These are phyloP conservation scores for Beauveria bassiana DNA, from an alignment of 2,329 filamentous ascomycete genomes.

Conservation along the genomic window DNA sequence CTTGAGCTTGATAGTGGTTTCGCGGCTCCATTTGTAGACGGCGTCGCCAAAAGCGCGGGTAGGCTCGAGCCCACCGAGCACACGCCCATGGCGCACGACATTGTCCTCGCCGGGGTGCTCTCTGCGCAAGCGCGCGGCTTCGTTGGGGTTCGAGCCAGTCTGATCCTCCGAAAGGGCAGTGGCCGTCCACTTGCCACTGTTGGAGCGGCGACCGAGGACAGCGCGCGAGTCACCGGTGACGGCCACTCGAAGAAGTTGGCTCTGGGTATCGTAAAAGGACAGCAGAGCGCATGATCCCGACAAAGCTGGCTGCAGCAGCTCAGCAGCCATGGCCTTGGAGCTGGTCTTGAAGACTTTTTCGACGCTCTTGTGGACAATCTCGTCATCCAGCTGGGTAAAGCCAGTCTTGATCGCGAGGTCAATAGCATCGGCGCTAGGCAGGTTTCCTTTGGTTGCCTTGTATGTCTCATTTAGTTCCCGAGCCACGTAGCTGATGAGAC, in stretches of 20 bases:
- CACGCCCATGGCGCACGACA: slow-evolving; percentile 81
- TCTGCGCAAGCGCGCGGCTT: slow-evolving; percentile 72
- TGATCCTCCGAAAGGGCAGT: slow-evolving; percentile 87
- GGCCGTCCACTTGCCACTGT: slow-evolving; percentile 84
- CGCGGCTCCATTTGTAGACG: slow-evolving; percentile 89
- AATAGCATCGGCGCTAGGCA: slow-evolving; percentile 71
- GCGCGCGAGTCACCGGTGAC: slow-evolving; percentile 96
- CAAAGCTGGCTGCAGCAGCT: slow-evolving; percentile 83
- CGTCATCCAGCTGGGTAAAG: slow-evolving; percentile 81
- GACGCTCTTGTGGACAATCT: slow-evolving; percentile 90
- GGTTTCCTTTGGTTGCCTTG: slow-evolving; percentile 56
- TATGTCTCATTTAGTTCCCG: slow-evolving; percentile 90
- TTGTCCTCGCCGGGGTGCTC: slow-evolving; percentile 85
- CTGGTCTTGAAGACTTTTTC: slow-evolving; percentile 84
- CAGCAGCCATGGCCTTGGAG: slow-evolving; percentile 83
- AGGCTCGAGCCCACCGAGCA: slow-evolving; percentile 86
- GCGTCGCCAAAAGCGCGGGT: slow-evolving; percentile 94
- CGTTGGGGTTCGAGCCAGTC: slow-evolving; percentile 80
- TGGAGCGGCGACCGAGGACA: slow-evolving; percentile 72
- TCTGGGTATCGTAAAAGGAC: slow-evolving; percentile 88
- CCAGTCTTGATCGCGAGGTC: slow-evolving; percentile 88
- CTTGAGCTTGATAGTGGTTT: slow-evolving; percentile 76
- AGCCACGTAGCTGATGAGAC: slow-evolving; percentile 85
- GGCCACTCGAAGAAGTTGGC: slow-evolving; percentile 83
- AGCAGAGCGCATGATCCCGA: slow-evolving; percentile 96